Evolutionary conservation across 176 grass and related monocot genomes (phyloP).

Genomic region (Hordeum marinum): DNA sequence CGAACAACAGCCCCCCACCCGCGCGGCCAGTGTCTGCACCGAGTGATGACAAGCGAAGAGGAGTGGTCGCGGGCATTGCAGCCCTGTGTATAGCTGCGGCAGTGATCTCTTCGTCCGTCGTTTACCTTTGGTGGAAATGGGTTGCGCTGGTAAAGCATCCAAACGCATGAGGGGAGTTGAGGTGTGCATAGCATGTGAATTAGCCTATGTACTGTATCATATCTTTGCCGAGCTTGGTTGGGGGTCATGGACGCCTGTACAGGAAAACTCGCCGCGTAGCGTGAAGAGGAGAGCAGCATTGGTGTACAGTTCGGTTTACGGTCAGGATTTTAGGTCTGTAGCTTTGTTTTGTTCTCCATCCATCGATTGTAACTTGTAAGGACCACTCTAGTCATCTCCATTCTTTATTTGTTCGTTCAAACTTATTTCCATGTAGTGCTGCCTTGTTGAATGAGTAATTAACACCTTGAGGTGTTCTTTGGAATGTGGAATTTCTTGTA

Average conservation of each 20-base stretch:
- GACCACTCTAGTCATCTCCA: not conserved
- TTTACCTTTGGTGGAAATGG: conserved; percentile 65
- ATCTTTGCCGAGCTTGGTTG: not conserved
- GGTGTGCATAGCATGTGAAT: conserved; percentile 15
- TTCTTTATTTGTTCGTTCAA: not conserved
- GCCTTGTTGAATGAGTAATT: not conserved
- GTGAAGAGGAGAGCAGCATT: not conserved
- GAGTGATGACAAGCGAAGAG: conserved; percentile 26
- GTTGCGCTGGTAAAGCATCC: conserved; percentile 27
- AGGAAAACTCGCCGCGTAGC: not conserved
- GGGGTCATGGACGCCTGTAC: not conserved
- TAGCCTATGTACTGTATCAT: not conserved
- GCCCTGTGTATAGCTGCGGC: conserved; percentile 34
- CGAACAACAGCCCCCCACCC: not conserved
- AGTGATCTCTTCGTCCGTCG: conserved; percentile 33
- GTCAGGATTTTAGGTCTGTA: not conserved
- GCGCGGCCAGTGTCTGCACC: not conserved
- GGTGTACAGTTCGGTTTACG: conserved; percentile 22
- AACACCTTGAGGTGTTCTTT: not conserved
- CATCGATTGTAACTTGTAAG: not conserved
- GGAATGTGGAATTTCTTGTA: not conserved
- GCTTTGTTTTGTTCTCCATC: not conserved
- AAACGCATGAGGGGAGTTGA: not conserved
- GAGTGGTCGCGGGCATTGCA: conserved; percentile 44
- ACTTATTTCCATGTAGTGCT: not conserved